phyloP scores from a whole-genome alignment of 495 filamentous ascomycete genomes.

The Amniculicola lignicola region DNA sequence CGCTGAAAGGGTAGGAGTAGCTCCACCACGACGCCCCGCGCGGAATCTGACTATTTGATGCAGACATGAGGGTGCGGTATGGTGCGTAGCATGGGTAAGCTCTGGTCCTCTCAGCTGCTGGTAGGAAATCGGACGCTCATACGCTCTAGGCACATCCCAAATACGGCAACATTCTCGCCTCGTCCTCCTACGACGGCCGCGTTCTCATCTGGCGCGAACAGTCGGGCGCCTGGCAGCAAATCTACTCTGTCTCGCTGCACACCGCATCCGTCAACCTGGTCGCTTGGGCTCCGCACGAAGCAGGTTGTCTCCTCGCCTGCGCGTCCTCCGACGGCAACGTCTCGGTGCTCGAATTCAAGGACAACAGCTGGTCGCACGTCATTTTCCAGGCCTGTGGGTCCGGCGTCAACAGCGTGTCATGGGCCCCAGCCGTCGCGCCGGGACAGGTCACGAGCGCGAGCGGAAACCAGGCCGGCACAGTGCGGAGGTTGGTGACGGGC shows the following conservation, averaged over 20 bases:
- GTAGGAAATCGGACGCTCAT: too few species aligned
- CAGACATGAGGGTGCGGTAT: slow-evolving; percentile 92
- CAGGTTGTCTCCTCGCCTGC: slow-evolving; percentile 89
- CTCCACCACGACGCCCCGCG: background rate
- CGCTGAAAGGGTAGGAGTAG: slow-evolving; percentile 76
- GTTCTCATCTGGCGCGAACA: slow-evolving; percentile 98
- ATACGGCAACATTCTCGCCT: slow-evolving; percentile 95
- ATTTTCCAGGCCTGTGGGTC: slow-evolving; percentile 89
- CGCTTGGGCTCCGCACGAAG: slow-evolving; percentile 94
- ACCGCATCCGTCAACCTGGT: slow-evolving; percentile 95
- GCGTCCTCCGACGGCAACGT: slow-evolving; percentile 91
- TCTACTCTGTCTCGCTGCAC: slow-evolving; percentile 87
- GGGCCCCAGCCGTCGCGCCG: slow-evolving; percentile 80
- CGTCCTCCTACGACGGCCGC: slow-evolving; percentile 92
- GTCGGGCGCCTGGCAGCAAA: slow-evolving; percentile 57
- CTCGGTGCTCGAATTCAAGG: slow-evolving; percentile 90
- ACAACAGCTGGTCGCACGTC: slow-evolving; percentile 80
- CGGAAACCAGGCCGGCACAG: slow-evolving; percentile 54
- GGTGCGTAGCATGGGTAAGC: slow-evolving; percentile 85
- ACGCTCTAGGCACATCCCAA: slow-evolving; percentile 80
- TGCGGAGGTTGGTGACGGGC: slow-evolving; percentile 84
- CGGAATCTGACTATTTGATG: background rate
- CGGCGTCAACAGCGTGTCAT: slow-evolving; percentile 91
- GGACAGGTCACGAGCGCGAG: slow-evolving; percentile 74
- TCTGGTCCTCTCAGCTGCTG: background rate